Conservation (phyloP, 139 green algal species). For the Trebouxia sp. region DNA sequence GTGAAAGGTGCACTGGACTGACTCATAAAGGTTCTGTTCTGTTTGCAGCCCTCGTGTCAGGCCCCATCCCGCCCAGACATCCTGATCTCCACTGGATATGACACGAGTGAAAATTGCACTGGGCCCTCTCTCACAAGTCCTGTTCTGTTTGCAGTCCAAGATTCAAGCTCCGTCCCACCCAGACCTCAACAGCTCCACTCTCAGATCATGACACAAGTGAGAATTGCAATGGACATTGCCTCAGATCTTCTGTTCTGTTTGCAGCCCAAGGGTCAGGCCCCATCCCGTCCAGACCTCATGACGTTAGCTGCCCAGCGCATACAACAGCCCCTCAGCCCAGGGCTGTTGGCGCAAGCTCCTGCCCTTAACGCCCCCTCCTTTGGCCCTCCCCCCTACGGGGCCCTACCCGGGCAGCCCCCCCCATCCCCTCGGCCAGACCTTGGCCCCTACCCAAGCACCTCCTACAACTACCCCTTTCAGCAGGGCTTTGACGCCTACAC, state of each 20-base stretch:
- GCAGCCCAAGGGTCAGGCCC: conserved; percentile 16
- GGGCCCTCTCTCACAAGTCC: no score
- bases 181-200: no score
- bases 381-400: background rate
- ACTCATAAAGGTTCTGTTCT: no score
- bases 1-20: no score
- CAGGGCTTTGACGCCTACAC: conserved; percentile 9
- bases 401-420: background rate
- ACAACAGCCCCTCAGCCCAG: conserved; percentile 14
- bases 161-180: no score
- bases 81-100: no score
- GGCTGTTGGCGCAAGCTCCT: background rate
- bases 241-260: background rate
- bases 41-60: no score
- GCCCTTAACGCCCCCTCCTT: conserved; percentile 6
- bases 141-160: no score
- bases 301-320: conserved; percentile 2
- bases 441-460: background rate
- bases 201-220: no score
- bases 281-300: conserved; percentile 8
- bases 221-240: no score
- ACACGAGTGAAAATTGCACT: no score
- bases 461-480: conserved; percentile 16
- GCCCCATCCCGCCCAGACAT: no score
- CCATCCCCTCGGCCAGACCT: background rate